Conservation (phyloP, 2,329 filamentous ascomycete genomes). For the Pyricularia sp. region DNA sequence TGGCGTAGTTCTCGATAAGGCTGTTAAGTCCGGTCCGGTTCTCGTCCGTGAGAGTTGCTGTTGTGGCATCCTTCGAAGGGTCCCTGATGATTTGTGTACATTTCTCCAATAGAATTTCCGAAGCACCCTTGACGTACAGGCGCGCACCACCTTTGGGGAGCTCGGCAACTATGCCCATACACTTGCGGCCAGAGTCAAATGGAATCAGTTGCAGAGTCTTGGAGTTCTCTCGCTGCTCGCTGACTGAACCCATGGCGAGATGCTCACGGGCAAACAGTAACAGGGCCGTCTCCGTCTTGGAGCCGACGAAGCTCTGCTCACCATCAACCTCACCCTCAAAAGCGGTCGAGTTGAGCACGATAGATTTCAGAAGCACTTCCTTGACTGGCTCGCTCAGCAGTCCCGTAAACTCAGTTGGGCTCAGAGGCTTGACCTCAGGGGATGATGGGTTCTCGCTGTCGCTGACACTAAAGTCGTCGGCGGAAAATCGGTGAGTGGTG, state of each 20-base stretch:
- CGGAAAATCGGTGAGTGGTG: constrained; percentile 38
- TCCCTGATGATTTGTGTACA: constrained; percentile 32
- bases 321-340: constrained; percentile 68
- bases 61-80: constrained; percentile 43
- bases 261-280: constrained; percentile 58
- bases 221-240: constrained; percentile 47
- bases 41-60: constrained; percentile 42
- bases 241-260: constrained; percentile 56
- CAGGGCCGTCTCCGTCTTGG: constrained; percentile 69
- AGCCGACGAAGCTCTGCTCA: constrained; percentile 58
- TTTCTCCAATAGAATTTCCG: constrained; percentile 42
- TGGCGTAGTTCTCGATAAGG: constrained; percentile 33
- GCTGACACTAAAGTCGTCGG: neutral
- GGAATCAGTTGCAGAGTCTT: constrained; percentile 39
- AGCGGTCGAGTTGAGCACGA: constrained; percentile 61
- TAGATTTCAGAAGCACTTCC: constrained; percentile 48
- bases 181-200: constrained; percentile 45
- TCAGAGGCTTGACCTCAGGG: constrained; percentile 7
- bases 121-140: constrained; percentile 47
- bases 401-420: constrained; percentile 18
- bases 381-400: constrained; percentile 31
- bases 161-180: constrained; percentile 45
- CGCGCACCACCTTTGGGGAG: constrained; percentile 35
- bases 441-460: neutral
- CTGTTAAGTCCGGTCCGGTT: constrained; percentile 43